These are phyloP conservation scores for Lenzites betulinus DNA, from an alignment of 768 basidiomycete species.

Conservation along the genomic window DNA sequence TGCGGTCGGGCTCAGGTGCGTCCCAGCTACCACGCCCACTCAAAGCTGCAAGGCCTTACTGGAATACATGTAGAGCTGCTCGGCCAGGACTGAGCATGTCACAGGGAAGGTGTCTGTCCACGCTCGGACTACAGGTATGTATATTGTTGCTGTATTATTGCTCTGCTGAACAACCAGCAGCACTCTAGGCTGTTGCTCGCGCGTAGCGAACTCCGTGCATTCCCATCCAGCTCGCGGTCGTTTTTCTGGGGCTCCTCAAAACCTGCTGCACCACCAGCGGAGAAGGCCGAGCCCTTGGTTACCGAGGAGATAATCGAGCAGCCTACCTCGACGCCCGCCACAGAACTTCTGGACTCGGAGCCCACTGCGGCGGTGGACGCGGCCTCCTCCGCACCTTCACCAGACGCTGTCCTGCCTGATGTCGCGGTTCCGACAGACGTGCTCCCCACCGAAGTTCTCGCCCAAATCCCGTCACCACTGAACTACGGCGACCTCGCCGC, in stretches of 20 bases:
- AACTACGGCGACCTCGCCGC: constrained; percentile 74
- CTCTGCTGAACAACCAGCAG: neutral
- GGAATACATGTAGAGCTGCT: neutral
- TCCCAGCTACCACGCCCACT: neutral
- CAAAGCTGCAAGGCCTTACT: neutral
- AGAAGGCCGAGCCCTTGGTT: neutral
- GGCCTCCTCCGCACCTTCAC: neutral
- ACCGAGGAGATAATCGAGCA: constrained; percentile 4
- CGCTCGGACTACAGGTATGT: constrained; percentile 17
- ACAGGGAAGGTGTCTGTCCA: constrained; percentile 15
- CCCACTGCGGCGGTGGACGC: constrained; percentile 13
- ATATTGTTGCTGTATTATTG: too few relatives aligned
- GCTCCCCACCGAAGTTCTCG: constrained; percentile 13
- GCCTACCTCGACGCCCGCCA: neutral
- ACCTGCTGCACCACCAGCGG: neutral
- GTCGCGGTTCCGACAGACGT: constrained; percentile 12
- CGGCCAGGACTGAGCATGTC: constrained; percentile 10
- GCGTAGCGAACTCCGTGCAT: constrained; percentile 4
- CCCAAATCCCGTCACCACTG: constrained; percentile 42
- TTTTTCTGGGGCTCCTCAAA: constrained; percentile 17
- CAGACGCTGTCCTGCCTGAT: constrained; percentile 12
- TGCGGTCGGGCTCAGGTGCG: constrained; percentile 15
- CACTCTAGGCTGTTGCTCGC: constrained; percentile 1
- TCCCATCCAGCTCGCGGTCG: constrained; percentile 1
- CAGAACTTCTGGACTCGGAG: constrained; percentile 15